Base-by-base conservation (phyloP, 106 monocot genomes). In the Dactylorhiza incarnata region DNA sequence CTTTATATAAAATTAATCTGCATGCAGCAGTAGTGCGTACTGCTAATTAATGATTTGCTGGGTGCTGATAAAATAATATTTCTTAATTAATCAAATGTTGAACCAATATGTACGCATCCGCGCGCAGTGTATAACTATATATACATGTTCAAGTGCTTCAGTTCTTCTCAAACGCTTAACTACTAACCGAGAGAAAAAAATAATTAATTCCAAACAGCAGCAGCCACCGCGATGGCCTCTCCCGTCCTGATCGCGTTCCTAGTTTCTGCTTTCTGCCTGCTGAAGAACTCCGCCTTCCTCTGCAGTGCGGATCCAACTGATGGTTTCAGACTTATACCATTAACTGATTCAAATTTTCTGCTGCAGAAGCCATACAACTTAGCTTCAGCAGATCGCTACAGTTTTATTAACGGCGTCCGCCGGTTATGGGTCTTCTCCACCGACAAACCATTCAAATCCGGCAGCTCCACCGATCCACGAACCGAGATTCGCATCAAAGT, bases 401-500 rank as follows among this genome's bases (percentile, higher is more conserved):
- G 76, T 20, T 77, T 44, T 44, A 9, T 24, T 16, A 22, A 83
- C 52, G 79, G 76, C 12, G 72, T 86, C 0, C 73, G 19, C 20
- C 68, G 17, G 58, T 48, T 86, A 7, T 86, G 86, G 86, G 86
- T 86, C 0, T 83, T 71, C 69, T 69, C 68, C 48, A 65, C 23
- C n/a, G 80, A 86, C 80, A 77, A 83, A 77, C 78, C 83, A 5
- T 68, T 74, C 58, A 15, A 49, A 11, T 19, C 24, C 0, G 24
- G 2, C 0, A 83, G 56, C 16, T 56, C 24, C 5, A 81, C 86
- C 45, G 78, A 78, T 16, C 83, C 83, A 7, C 74, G 83, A 11
- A 83, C 80, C 5, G 83, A 86, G 80, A 83, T 83, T 9, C 82
- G 59, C 49, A 75, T 82, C 11, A 47, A 13, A 9, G 86, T 86